These are phyloP conservation scores for Hypoxylon sp. DNA, from an alignment of 2,329 filamentous ascomycete species.

Conservation along the genomic window DNA sequence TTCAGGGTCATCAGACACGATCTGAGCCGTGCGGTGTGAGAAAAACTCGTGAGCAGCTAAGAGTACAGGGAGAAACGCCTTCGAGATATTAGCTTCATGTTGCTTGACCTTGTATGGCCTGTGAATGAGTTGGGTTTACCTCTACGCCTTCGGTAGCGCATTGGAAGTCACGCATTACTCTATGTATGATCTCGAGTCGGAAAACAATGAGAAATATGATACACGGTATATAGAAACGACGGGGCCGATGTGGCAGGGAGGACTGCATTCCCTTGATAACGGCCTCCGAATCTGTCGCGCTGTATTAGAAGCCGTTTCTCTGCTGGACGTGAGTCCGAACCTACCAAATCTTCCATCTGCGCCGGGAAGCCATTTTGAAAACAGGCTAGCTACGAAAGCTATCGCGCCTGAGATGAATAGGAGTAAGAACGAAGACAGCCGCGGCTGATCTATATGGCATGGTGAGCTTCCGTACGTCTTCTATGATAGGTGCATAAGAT, in stretches of 20 bases:
- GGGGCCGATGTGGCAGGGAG: slow-evolving; percentile 62
- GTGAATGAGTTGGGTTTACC: slow-evolving; percentile 51
- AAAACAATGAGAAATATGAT: slow-evolving; percentile 62
- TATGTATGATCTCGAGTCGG: slow-evolving; percentile 65
- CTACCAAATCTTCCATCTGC: slow-evolving; percentile 63
- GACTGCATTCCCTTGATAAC: slow-evolving; percentile 55
- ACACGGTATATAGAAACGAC: slow-evolving; percentile 61
- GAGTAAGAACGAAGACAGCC: slow-evolving; percentile 64
- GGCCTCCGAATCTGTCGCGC: slow-evolving; percentile 50
- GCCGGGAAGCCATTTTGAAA: slow-evolving; percentile 63
- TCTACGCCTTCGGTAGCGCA: slow-evolving; percentile 67
- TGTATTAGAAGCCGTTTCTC: slow-evolving; percentile 19
- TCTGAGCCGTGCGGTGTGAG: slow-evolving; percentile 54
- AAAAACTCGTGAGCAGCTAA: slow-evolving; percentile 63
- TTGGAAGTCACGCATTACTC: slow-evolving; percentile 63
- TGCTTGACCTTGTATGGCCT: neutral
- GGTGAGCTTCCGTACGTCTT: slow-evolving; percentile 31
- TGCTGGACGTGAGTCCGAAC: slow-evolving; percentile 10
- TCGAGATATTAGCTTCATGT: slow-evolving; percentile 6
- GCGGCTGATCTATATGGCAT: slow-evolving; percentile 60
- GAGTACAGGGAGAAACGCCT: slow-evolving; percentile 65
- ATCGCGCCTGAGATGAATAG: slow-evolving; percentile 62
- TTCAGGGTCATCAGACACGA: slow-evolving; percentile 63
- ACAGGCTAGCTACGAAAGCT: slow-evolving; percentile 60
- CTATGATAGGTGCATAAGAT: neutral